Conservation (phyloP, 1,284 basidiomycete species). For the Rhodotorula sp. region DNA sequence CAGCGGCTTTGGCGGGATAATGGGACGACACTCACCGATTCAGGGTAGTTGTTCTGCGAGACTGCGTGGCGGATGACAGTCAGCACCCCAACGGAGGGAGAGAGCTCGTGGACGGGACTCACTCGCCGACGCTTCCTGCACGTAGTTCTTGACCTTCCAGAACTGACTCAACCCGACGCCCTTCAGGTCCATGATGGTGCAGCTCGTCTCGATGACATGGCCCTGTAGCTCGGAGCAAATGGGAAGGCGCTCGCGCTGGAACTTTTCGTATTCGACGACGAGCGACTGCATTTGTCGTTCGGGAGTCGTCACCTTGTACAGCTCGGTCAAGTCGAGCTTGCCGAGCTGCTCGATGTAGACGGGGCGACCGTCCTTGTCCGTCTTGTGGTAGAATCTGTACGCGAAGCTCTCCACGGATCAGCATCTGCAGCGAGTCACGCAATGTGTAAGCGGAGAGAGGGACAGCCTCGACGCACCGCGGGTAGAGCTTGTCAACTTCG, state of each 20-base stretch:
- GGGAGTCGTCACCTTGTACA: constrained; percentile 76
- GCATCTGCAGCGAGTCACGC: constrained; percentile 2
- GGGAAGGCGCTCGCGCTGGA: constrained; percentile 73
- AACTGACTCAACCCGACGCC: constrained; percentile 80
- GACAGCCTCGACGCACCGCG: constrained; percentile 62
- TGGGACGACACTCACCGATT: constrained; percentile 32
- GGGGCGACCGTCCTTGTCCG: constrained; percentile 94
- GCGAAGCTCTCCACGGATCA: neutral
- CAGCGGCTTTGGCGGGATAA: no score
- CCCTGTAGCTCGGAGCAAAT: constrained; percentile 72
- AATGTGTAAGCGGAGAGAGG: neutral
- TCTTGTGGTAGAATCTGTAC: constrained; percentile 69
- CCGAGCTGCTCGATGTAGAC: constrained; percentile 94
- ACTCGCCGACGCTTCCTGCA: constrained; percentile 72
- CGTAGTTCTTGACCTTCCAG: constrained; percentile 89
- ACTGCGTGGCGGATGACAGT: constrained; percentile 13
- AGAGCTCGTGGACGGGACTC: constrained; percentile 50
- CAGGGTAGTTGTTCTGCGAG: constrained; percentile 45
- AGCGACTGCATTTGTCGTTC: constrained; percentile 88
- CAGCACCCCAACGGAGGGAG: neutral
- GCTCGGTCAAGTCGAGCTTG: constrained; percentile 78
- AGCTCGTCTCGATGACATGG: constrained; percentile 92
- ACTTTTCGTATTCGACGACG: constrained; percentile 92
- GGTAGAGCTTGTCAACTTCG: constrained; percentile 87
- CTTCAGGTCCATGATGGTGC: constrained; percentile 93